Percentiles rank a stretch among this genome's conserved stretches.
Conservation (phyloP, 2,329 filamentous ascomycete genomes). For the Penicillium sp. region DNA sequence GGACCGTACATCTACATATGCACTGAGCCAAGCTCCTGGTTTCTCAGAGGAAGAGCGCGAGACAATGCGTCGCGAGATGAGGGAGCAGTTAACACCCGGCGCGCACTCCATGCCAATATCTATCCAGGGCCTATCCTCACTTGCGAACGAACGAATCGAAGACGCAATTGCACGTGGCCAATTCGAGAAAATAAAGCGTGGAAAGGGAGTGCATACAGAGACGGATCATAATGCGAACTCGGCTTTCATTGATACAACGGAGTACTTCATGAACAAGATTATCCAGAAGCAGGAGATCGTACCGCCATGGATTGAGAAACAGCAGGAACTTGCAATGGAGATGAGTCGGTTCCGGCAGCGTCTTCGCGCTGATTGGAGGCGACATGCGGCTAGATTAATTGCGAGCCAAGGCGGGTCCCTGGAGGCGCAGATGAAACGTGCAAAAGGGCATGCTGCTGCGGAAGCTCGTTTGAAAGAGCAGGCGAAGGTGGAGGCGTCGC, state of each 20-base stretch:
- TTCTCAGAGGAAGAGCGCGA: conserved; percentile 75
- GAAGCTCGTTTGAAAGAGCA: conserved; percentile 57
- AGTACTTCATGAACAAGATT: conserved; percentile 98
- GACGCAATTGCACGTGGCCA: conserved; percentile 90
- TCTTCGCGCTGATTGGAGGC: conserved; percentile 81
- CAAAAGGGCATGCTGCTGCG: conserved; percentile 74
- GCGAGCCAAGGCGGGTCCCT: conserved; percentile 76
- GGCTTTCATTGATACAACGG: conserved; percentile 92
- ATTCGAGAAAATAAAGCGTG: conserved; percentile 82
- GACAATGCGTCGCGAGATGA: conserved; percentile 71
- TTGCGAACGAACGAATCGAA: conserved; percentile 92
- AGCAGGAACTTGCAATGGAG: conserved; percentile 80
- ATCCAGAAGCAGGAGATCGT: conserved; percentile 95
- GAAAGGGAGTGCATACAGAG: conserved; percentile 70
- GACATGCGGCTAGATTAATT: conserved; percentile 79
- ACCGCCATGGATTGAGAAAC: conserved; percentile 98
- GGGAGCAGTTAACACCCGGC: conserved; percentile 76
- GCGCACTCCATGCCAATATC: conserved; percentile 75
- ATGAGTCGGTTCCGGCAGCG: conserved; percentile 71
- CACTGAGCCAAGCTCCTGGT: conserved; percentile 57
- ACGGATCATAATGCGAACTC: conserved; percentile 81
- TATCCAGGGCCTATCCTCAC: conserved; percentile 74
- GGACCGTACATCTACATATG: conserved; percentile 62
- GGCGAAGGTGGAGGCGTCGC: conserved; percentile 29
- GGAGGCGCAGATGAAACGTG: conserved; percentile 71